These are phyloP conservation scores for Coriaria nepalensis DNA, from an alignment of 306 rosid genomes.

Conservation along the genomic window DNA sequence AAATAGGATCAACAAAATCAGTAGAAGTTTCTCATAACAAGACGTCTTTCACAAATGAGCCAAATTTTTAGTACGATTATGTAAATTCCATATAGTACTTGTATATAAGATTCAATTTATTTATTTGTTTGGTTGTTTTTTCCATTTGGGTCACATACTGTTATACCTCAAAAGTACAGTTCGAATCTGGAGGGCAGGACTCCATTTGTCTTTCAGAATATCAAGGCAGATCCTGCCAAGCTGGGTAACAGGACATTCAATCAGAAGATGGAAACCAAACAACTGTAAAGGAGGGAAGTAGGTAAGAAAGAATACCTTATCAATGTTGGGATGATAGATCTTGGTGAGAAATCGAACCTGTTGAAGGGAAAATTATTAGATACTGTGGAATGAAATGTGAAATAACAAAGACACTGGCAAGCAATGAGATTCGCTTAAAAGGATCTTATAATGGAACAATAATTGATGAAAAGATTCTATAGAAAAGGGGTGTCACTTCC, in stretches of 20 bases:
- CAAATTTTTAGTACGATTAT: too few species aligned
- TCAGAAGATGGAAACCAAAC: constrained; percentile 1
- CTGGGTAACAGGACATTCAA: constrained; percentile 6
- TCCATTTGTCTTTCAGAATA: constrained; percentile 23
- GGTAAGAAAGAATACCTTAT: constrained; percentile 44
- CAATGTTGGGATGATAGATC: constrained; percentile 96
- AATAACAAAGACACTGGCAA: constrained; percentile 4
- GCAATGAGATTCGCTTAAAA: too few species aligned
- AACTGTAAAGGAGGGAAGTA: too few species aligned
- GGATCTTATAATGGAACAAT: too few species aligned
- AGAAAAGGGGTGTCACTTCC: too few species aligned
- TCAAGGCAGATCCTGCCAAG: constrained; percentile 23
- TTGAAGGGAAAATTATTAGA: constrained; percentile 3
- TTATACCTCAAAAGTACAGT: constrained; percentile 19
- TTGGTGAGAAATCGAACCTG: constrained; percentile 96
- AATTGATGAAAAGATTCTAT: too few species aligned
- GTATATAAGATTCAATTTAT: too few species aligned
- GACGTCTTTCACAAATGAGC: too few species aligned
- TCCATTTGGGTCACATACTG: constrained; percentile 4
- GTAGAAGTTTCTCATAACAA: too few species aligned
- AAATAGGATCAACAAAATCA: too few species aligned
- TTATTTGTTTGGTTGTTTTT: too few species aligned
- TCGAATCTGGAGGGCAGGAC: constrained; percentile 21
- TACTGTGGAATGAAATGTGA: constrained; percentile 6
- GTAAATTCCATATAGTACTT: too few species aligned